Percentiles rank a stretch among this genome's conserved stretches.
Evolutionary conservation across 2,329 filamentous ascomycete species (phyloP).

Genomic region (Leptosphaerulina australis): DNA sequence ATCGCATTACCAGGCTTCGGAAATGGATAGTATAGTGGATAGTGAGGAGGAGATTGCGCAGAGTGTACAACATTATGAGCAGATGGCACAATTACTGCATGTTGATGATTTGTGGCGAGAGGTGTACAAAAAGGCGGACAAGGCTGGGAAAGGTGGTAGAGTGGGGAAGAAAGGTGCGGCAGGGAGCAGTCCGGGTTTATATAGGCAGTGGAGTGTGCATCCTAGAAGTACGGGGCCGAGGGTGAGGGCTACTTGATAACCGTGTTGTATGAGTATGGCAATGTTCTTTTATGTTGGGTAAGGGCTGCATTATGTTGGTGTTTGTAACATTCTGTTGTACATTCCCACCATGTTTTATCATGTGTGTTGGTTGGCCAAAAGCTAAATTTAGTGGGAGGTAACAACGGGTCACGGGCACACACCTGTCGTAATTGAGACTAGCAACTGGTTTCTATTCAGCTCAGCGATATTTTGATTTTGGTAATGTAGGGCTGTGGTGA

Average conservation of each 20-base stretch:
- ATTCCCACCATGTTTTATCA: too few relatives aligned
- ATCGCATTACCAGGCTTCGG: slow-evolving; percentile 12
- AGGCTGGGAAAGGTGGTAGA: background rate
- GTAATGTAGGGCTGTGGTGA: slow-evolving; percentile 3
- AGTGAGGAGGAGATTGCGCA: slow-evolving; percentile 20
- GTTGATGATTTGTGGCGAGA: slow-evolving; percentile 34
- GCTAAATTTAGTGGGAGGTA: too few relatives aligned
- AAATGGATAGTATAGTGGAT: slow-evolving; percentile 12
- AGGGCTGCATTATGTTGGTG: too few relatives aligned
- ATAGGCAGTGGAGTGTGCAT: slow-evolving; percentile 20
- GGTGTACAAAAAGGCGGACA: slow-evolving; percentile 15
- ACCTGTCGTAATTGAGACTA: too few relatives aligned
- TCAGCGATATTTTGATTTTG: slow-evolving; percentile 9
- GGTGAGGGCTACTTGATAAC: background rate
- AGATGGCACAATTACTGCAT: slow-evolving; percentile 36
- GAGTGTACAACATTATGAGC: slow-evolving; percentile 32
- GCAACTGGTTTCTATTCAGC: background rate
- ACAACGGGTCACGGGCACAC: too few relatives aligned
- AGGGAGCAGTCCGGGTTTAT: background rate
- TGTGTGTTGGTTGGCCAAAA: too few relatives aligned
- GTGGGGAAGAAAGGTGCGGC: background rate
- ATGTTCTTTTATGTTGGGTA: too few relatives aligned
- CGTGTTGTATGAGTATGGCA: background rate
- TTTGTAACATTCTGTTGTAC: too few relatives aligned
- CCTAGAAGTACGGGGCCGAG: slow-evolving; percentile 18